Percentiles rank a stretch among this genome's conserved stretches.
These are phyloP conservation scores for Lophium mytilinum DNA, from an alignment of 495 filamentous ascomycete species.

Conservation along the genomic window DNA sequence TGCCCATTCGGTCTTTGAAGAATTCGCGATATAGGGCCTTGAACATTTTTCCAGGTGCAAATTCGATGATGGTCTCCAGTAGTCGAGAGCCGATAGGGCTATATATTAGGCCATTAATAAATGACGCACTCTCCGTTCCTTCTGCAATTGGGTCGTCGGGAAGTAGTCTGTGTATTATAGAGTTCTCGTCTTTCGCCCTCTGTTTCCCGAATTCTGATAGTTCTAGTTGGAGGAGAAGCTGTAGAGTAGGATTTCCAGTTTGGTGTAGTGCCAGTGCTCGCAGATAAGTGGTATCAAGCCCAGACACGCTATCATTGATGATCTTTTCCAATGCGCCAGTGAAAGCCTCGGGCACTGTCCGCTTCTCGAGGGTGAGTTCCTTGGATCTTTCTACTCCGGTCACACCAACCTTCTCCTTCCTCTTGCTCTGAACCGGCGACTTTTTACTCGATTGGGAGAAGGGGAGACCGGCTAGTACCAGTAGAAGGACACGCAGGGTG, in stretches of 20 bases:
- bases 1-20: slow-evolving; percentile 66
- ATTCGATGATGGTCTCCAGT: slow-evolving; percentile 71
- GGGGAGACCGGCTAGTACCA: slow-evolving; percentile 77
- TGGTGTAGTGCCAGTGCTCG: slow-evolving; percentile 77
- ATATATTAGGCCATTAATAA: slow-evolving; percentile 80
- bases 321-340: slow-evolving; percentile 65
- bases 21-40: slow-evolving; percentile 69
- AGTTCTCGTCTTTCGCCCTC: slow-evolving; percentile 50
- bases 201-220: slow-evolving; percentile 60
- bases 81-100: slow-evolving; percentile 82
- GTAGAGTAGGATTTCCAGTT: slow-evolving; percentile 81
- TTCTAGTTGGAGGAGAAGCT: slow-evolving; percentile 79
- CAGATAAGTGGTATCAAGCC: slow-evolving; percentile 63
- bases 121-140: slow-evolving; percentile 52
- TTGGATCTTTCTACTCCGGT: slow-evolving; percentile 30
- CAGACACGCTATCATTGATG: slow-evolving; percentile 60
- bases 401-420: slow-evolving; percentile 71
- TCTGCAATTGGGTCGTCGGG: slow-evolving; percentile 56
- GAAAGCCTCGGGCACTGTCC: slow-evolving; percentile 69
- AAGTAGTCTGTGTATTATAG: slow-evolving; percentile 53
- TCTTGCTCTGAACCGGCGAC: slow-evolving; percentile 72
- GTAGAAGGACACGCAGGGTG: slow-evolving; percentile 70
- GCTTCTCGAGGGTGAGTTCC: slow-evolving; percentile 32
- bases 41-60: slow-evolving; percentile 80
- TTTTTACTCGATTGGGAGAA: slow-evolving; percentile 46